Evolutionary conservation across 2,329 filamentous ascomycete genomes (phyloP).

Genomic region (Alternaria consortialis): DNA sequence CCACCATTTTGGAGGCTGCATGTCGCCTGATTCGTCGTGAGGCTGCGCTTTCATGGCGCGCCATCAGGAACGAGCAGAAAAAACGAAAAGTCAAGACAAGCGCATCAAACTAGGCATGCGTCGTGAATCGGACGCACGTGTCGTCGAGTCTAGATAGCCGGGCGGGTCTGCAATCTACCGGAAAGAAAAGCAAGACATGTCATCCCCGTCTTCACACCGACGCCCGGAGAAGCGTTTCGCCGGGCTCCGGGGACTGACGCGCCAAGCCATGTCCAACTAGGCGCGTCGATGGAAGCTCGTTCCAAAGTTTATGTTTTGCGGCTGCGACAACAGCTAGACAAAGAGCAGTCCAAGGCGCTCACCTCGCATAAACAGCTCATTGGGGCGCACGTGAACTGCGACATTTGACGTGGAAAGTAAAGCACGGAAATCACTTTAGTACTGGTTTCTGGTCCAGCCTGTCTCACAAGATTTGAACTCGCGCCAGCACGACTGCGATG

Average conservation of each 20-base stretch:
- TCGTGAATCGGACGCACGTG: constrained; percentile 14
- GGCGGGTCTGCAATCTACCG: constrained; percentile 11
- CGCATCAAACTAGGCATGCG: constrained; percentile 4
- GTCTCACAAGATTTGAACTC: neutral
- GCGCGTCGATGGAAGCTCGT: constrained; percentile 29
- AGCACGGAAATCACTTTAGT: constrained; percentile 12
- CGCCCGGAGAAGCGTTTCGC: constrained; percentile 10
- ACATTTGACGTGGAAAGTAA: neutral
- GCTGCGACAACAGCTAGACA: constrained; percentile 17
- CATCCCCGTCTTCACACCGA: neutral
- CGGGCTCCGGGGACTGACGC: constrained; percentile 5
- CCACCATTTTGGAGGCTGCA: constrained; percentile 5
- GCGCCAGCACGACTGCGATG: constrained; percentile 34
- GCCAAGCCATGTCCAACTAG: constrained; percentile 21
- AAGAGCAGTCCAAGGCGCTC: constrained; percentile 1
- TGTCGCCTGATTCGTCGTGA: constrained; percentile 16
- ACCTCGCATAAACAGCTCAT: neutral
- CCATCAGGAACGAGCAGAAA: constrained; percentile 21
- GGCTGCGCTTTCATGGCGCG: neutral
- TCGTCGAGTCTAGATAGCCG: neutral
- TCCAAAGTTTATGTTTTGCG: constrained; percentile 28
- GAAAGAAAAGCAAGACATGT: neutral
- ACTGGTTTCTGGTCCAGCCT: constrained; percentile 15
- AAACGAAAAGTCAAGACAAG: constrained; percentile 8
- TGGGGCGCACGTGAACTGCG: constrained; percentile 8